Percentiles rank a stretch among this genome's conserved stretches.
Evolutionary conservation across 441 rosid species (phyloP).

Genomic region (Erodium trifolium): DNA sequence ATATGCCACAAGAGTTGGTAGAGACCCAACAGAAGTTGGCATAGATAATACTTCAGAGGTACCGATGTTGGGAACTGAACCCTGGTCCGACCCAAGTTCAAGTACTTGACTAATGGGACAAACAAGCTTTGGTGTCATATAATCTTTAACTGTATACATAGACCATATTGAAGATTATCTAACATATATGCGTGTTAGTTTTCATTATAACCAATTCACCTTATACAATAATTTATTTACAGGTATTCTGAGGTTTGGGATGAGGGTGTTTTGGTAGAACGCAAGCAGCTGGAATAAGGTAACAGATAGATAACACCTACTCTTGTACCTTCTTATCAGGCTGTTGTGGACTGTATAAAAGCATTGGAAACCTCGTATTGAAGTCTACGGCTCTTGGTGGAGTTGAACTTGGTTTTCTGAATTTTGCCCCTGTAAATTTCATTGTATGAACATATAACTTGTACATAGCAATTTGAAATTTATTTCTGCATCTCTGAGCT

Average conservation of each 20-base stretch:
- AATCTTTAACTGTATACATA: too few relatives aligned
- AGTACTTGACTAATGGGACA: too few relatives aligned
- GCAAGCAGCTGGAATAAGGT: constrained; percentile 45
- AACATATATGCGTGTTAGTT: too few relatives aligned
- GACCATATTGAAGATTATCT: not conserved
- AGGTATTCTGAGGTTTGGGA: constrained; percentile 83
- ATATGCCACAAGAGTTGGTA: not conserved
- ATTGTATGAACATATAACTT: not conserved
- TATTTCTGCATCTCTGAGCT: not conserved
- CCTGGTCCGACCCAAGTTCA: too few relatives aligned
- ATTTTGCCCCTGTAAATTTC: constrained; percentile 2
- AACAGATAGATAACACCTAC: not conserved
- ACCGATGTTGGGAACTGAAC: too few relatives aligned
- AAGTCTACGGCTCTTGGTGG: not conserved
- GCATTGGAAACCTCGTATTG: constrained; percentile 1
- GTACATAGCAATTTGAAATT: constrained; percentile 1
- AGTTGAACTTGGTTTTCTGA: not conserved
- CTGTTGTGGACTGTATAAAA: not conserved
- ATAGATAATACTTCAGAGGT: too few relatives aligned
- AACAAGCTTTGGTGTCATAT: too few relatives aligned
- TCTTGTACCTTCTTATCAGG: not conserved
- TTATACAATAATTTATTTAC: constrained; percentile 8
- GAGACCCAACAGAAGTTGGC: too few relatives aligned
- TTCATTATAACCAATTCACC: too few relatives aligned
- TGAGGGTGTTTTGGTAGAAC: constrained; percentile 53